Conservation (phyloP, 345 rosid genomes). For the Hibiscus tridactylites region DNA sequence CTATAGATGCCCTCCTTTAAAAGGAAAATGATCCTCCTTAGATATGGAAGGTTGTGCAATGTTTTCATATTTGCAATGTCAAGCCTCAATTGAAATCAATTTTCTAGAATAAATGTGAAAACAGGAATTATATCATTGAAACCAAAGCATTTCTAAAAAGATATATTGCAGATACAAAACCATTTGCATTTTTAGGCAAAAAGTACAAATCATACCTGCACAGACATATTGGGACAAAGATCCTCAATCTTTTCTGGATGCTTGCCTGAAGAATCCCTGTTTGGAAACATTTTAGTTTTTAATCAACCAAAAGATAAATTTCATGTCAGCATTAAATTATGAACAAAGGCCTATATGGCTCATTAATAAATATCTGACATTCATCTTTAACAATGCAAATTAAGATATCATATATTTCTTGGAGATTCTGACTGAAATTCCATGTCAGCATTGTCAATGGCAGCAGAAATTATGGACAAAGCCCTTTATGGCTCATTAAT, state of each 20-base stretch:
- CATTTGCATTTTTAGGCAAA: not conserved
- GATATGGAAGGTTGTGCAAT: not conserved
- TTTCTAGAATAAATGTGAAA: not conserved
- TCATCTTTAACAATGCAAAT: not conserved
- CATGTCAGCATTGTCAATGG: not conserved
- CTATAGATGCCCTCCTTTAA: not conserved
- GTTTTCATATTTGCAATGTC: not conserved
- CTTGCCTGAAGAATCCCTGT: constrained; percentile 33
- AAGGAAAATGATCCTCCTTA: not conserved
- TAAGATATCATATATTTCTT: not conserved
- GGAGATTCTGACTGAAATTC: not conserved
- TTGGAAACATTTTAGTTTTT: constrained; percentile 6
- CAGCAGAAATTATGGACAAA: not conserved
- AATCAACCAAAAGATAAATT: constrained; percentile 1
- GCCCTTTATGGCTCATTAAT: not conserved
- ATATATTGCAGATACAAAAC: not conserved
- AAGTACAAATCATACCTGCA: constrained; percentile 48
- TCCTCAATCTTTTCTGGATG: constrained; percentile 58
- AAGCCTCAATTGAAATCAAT: not conserved
- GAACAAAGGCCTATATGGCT: not conserved
- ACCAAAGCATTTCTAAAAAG: not conserved
- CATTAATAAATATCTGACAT: not conserved
- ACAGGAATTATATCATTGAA: not conserved
- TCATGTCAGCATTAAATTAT: not conserved
- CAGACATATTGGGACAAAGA: constrained; percentile 47